Base-by-base conservation (phyloP, 108 stramenopile species). In the Discostella pseudostelligera region DNA sequence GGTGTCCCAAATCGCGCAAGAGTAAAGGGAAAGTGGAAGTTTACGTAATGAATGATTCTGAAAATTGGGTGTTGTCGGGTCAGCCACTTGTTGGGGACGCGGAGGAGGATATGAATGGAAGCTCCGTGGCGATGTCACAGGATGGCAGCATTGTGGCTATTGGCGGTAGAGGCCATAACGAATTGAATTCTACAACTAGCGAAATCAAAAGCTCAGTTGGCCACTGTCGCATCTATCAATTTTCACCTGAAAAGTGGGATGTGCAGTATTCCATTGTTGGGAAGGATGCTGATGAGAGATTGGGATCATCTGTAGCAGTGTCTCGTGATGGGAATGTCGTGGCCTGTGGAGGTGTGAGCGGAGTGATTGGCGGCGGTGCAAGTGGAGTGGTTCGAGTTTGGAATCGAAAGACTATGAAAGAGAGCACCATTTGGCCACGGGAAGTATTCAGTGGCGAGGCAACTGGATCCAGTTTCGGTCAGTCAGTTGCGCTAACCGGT, bases 331-430 rank as follows among this genome's bases (percentile, higher is more conserved):
- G 56, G 44, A 65, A 32, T 14, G 43, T 61, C 2, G 48, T 66
- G 11, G 58, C 72, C 14, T 74, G 73, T 50, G 73, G 73, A 37
- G 73, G 73, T n/a, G 43, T 56, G 21, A 50, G 19, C 47, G 70
- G 47, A 32, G 35, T 19, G 44, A 35, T 40, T 14, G 22, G 45
- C 4, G 61, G 55, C 24, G 20, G 17, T 11, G 61, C 39, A 45
- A 45, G 26, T 46, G 70, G 70, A 7, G 70, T 70, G 25, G 70
- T 70, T 56, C 51, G 70, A 22, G 0, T 60, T 14, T 70, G 42
- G 53, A 62, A 70, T 22, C 9, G 54, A 56, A 32, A 39, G 11
- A 62, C 53, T 16, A 55, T 42, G 32, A 5, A 14, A 35, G 61
- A 70, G 36, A 62, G 61, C 37, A 51, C 32, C 3, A 56, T 70